phyloP scores from a whole-genome alignment of 345 rosid species.

The Sisymbrium irio region DNA sequence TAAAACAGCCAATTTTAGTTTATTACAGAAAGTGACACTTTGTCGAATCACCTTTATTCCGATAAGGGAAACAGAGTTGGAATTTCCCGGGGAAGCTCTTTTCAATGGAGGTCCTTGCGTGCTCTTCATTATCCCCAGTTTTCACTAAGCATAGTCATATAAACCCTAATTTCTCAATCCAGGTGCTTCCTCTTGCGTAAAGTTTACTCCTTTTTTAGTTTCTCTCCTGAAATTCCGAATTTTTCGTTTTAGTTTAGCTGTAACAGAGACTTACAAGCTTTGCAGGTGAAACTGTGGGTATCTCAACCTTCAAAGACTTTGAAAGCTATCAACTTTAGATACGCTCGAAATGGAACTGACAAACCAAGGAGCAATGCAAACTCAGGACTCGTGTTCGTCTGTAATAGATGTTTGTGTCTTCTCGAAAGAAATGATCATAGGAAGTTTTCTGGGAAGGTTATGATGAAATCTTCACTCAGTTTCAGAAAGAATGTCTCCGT shows the following conservation, averaged over 20 bases:
- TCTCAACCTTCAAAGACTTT: constrained; percentile 21
- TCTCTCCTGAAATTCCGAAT: background rate
- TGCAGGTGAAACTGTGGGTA: constrained; percentile 44
- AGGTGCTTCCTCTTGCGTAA: constrained; percentile 31
- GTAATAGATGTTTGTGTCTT: constrained; percentile 18
- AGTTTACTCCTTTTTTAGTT: background rate
- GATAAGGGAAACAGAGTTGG: constrained; percentile 33
- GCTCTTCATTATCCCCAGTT: constrained; percentile 38
- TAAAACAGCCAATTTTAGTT: background rate
- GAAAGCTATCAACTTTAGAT: constrained; percentile 38
- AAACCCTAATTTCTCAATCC: constrained; percentile 36
- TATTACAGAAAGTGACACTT: background rate
- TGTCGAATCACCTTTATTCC: background rate
- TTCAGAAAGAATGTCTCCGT: constrained; percentile 43
- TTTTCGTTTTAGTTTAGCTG: background rate
- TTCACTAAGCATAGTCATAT: constrained; percentile 7
- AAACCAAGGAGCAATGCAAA: constrained; percentile 26
- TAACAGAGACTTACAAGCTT: background rate
- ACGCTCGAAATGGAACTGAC: background rate
- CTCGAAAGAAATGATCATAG: constrained; percentile 28
- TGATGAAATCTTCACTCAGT: constrained; percentile 33
- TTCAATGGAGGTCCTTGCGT: constrained; percentile 59
- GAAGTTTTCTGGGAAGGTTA: constrained; percentile 18
- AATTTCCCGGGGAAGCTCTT: constrained; percentile 34
- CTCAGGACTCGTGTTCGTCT: constrained; percentile 29